These are phyloP conservation scores for Helotiales sp. DNA, from an alignment of 2,329 filamentous ascomycete genomes.

Conservation along the genomic window DNA sequence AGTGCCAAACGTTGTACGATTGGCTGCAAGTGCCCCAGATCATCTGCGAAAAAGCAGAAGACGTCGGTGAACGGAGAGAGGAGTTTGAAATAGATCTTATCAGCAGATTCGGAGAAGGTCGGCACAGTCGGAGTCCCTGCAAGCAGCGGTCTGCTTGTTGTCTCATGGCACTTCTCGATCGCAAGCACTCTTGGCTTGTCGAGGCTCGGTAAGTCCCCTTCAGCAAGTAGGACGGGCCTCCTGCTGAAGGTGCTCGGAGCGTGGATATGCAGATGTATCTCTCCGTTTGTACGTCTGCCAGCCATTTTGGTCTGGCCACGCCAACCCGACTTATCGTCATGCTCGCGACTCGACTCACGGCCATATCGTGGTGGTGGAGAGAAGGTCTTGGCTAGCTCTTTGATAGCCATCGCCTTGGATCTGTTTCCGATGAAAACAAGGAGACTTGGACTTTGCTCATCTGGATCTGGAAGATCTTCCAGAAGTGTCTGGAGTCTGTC, in stretches of 20 bases:
- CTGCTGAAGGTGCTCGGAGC: conserved; percentile 22
- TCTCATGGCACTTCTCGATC: conserved; percentile 24
- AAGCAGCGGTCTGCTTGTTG: conserved; percentile 13
- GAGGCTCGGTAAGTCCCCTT: conserved; percentile 23
- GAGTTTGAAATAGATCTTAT: conserved; percentile 27
- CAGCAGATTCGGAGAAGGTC: conserved; percentile 17
- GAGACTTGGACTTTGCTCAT: conserved; percentile 28
- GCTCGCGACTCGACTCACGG: conserved; percentile 16
- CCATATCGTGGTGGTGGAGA: conserved; percentile 25
- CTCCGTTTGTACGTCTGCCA: conserved; percentile 20
- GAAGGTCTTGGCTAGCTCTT: conserved; percentile 30
- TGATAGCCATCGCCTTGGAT: conserved; percentile 29
- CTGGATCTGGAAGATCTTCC: conserved; percentile 25
- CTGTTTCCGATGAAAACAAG: conserved; percentile 31
- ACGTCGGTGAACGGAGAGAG: conserved; percentile 31
- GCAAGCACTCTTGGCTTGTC: conserved; percentile 20
- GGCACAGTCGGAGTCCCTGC: background rate
- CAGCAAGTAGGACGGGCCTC: conserved; percentile 23
- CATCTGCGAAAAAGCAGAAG: conserved; percentile 36
- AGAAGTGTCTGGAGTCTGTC: conserved; percentile 29
- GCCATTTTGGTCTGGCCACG: conserved; percentile 19
- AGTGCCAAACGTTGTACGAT: conserved; percentile 28
- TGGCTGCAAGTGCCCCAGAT: conserved; percentile 27
- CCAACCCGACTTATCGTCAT: conserved; percentile 16
- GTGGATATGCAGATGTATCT: conserved; percentile 30